Percentiles rank a stretch among this genome's conserved stretches.
Conservation (phyloP, 768 basidiomycete species). For the Boletus rufocinnamomeus region DNA sequence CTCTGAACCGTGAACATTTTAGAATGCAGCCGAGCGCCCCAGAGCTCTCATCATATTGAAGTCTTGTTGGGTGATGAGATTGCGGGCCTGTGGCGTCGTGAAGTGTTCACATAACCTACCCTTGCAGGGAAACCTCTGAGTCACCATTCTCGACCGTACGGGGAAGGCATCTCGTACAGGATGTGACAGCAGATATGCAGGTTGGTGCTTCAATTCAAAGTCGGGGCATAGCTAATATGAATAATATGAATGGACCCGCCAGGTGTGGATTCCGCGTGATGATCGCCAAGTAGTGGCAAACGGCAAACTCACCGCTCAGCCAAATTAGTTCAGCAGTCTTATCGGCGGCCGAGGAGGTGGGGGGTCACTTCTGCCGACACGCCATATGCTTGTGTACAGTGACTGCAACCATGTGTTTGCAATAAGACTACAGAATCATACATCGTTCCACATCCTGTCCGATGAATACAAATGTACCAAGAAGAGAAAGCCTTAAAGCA, state of each 20-base stretch:
- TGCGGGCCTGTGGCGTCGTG: constrained; percentile 29
- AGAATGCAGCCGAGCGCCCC: background rate
- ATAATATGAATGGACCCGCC: background rate
- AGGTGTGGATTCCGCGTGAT: constrained; percentile 4
- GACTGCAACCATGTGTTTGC: background rate
- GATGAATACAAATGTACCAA: constrained; percentile 28
- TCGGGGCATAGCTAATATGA: background rate
- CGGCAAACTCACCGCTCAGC: background rate
- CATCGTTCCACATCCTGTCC: constrained; percentile 26
- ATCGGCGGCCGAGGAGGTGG: background rate
- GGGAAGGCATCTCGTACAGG: constrained; percentile 1
- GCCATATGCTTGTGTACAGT: background rate
- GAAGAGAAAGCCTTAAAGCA: constrained; percentile 17
- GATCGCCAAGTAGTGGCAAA: constrained; percentile 2
- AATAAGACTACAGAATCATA: constrained; percentile 19
- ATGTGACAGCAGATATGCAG: constrained; percentile 5
- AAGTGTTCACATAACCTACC: constrained; percentile 8
- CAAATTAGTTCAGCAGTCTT: background rate
- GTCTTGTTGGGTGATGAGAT: constrained; percentile 3
- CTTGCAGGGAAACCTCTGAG: constrained; percentile 7
- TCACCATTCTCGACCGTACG: constrained; percentile 4
- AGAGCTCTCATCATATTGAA: background rate
- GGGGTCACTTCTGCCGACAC: background rate
- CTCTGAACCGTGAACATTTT: background rate
- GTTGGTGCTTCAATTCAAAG: background rate